Base-by-base conservation (phyloP, 2,329 filamentous ascomycete species). In the Calonectria montana region DNA sequence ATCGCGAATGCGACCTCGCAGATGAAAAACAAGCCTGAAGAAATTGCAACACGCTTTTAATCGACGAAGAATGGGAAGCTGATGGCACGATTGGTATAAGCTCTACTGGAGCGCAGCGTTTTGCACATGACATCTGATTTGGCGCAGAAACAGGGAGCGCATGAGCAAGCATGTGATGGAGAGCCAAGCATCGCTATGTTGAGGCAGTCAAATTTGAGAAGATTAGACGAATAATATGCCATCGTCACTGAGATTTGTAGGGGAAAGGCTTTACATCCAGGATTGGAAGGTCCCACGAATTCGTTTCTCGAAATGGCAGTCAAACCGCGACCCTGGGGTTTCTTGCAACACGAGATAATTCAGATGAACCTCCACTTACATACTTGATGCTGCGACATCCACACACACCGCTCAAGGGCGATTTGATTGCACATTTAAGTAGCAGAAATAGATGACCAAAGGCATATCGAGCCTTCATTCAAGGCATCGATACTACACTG, bases 241-340 rank as follows among this genome's bases (percentile, higher is more conserved):
- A 31, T 39, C 21, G 23, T 21, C 29, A 59, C 35, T 21, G 5
- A 59, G 53, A 59, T 59, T 31, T 59, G 37, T 59, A 59, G 31
- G 53, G 53, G n/a, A 59, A 39, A 39, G 53, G 23, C 53, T 59
- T 31, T 16, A 13, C 35, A 39, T 59, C 31, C 53, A 39, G 31
- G 53, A 59, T 59, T n/a, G 53, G 53, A 59, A 59, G 53, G 53
- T 59, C 53, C 37, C 31, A n/a, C 53, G 37, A 37, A 59, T 25
- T 59, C 2, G 21, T 15, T 59, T 59, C 53, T 59, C 10, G 39
- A 39, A 59, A n/a, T 37, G 53, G 53, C n/a, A 59, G 23, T 59
- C 39, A 21, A 39, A 59, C 53, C 53, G 53, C 21, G 53, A 9
- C n/a, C 31, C 53, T 39, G 21, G 53, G 31, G 37, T 39, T 59